Evolutionary conservation across 2,329 filamentous ascomycete genomes (phyloP), one percentile per base, ranked within the genome.

Genomic region (Paraphoma sp.): DNA sequence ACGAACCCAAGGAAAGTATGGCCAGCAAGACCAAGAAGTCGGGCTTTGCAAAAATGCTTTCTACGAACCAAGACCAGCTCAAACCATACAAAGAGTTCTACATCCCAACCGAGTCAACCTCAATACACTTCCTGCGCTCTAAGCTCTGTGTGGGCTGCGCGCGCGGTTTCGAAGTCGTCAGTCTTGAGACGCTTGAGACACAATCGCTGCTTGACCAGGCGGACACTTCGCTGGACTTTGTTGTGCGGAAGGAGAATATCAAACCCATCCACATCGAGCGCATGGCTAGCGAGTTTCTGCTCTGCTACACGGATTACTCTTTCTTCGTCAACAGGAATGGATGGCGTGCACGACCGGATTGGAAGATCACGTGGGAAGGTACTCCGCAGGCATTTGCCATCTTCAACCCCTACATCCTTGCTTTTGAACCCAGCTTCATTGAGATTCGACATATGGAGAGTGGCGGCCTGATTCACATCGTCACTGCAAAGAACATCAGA

Each of bases 281-380:
- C 45, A 89, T 98, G 74, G 96, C 96, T 67, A 93, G 94, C 75
- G 95, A 99, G 74, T 99, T 99, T 83, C 79, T 99, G 66, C 88
- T 99, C 62, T 98, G 97, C 78, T 99, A 99, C 80, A 95, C 92
- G 4, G 95, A 99, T 76, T 99, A 97, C 79, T 97, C 92, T 11
- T 99, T 99, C 86, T 99, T 98, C 72, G 95, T 99, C 74, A 98
- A 99, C 79, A 88, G 95, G 70, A 98, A 99, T 76, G 95, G 95
- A 38, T 99, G 95, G 95, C 88, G 95, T 61, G 94, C 94, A 51
- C 86, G 93, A 70, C 93, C 93, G 5, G 95, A 99, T 77, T 99
- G 95, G 95, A 89, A 90, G 69, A 97, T 99, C 72, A 90, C 94
- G 62, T 99, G 95, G 95, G 95, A 99, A 80, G 95, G 95, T 54